Percentiles rank a stretch among this genome's conserved stretches.
Conservation (phyloP, 192 early-diverging fungal species). For the Podila epigama region DNA sequence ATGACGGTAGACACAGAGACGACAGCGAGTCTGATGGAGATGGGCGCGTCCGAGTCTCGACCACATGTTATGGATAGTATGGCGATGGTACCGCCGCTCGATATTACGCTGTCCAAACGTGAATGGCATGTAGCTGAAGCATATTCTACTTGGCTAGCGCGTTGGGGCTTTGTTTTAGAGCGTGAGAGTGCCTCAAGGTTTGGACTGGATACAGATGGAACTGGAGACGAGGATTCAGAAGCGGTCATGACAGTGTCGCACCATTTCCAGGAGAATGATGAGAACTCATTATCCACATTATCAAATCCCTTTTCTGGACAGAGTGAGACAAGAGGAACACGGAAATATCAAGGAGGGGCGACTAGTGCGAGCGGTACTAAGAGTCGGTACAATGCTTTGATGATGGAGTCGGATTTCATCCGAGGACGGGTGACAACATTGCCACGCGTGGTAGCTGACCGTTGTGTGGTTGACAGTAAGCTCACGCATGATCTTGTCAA, state of each 20-base stretch:
- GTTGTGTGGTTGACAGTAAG: conserved; percentile 62
- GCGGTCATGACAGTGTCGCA: conserved; percentile 22
- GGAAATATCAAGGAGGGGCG: too few relatives aligned
- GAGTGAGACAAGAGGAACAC: too few relatives aligned
- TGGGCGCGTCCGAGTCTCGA: neutral
- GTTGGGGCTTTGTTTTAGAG: conserved; percentile 58
- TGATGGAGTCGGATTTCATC: conserved; percentile 12
- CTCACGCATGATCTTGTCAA: conserved; percentile 56
- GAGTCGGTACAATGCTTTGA: neutral
- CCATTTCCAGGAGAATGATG: conserved; percentile 12
- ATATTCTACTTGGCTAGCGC: conserved; percentile 32
- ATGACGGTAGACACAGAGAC: too few relatives aligned
- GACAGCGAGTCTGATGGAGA: too few relatives aligned
- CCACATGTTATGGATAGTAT: conserved; percentile 55
- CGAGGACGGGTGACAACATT: conserved; percentile 49
- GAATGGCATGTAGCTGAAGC: conserved; percentile 40
- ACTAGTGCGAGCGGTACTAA: too few relatives aligned
- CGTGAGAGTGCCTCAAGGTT: neutral
- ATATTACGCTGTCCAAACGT: conserved; percentile 44
- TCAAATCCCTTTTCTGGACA: too few relatives aligned
- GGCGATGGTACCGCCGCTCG: conserved; percentile 51
- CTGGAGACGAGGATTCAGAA: neutral
- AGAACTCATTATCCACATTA: neutral
- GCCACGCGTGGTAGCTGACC: conserved; percentile 64
- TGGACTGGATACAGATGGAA: neutral